Evolutionary conservation across 2,329 filamentous ascomycete species (phyloP), one percentile per base, ranked within the genome.

Genomic region (Diplodia scrobiculata): DNA sequence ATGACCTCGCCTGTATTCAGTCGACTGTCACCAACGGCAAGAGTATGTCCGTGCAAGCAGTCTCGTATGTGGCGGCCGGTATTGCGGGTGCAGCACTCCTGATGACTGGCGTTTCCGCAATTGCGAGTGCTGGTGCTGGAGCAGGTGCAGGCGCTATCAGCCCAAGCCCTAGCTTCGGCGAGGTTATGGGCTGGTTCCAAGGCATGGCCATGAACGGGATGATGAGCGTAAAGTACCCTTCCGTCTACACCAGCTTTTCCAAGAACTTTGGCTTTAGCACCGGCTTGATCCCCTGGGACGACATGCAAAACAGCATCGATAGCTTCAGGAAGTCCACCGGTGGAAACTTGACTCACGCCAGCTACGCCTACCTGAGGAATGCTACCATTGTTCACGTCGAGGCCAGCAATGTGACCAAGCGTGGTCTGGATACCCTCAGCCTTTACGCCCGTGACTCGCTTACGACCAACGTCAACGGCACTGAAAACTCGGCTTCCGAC

Each of bases 171-270:
- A 91, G 89, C 63, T 97, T 98, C 75, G 84, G 84, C 52, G 91
- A 97, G 73, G 88, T 96, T 55, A 85, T 97, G 70, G 88, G 89
- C 68, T 96, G 91, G 86, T 97, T 98, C 78, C 93, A 98, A 79
- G 89, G 90, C 59, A 90, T 98, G 83, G 92, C 95, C 32, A 90
- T 95, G 82, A 97, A 95, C 78, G 93, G 95, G 70, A 98, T 98
- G 95, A 84, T 97, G 76, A 96, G 91, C 67, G 93, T 96, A 72
- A 86, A 89, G 72, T 92, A 97, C 71, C 95, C 95, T 3, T 83
- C 87, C 41, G 87, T 98, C 45, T 98, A 98, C 80, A 87, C 89
- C 71, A 94, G 88, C 76, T 99, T 97, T 79, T 82, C 90, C 68
- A 91, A 91, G 80, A 98, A 98, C 80, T 98, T 99, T 77, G 93